Evolutionary conservation across 306 rosid genomes (phyloP), one percentile per base, ranked within the genome.

Genomic region (Echinosophora koreensis): DNA sequence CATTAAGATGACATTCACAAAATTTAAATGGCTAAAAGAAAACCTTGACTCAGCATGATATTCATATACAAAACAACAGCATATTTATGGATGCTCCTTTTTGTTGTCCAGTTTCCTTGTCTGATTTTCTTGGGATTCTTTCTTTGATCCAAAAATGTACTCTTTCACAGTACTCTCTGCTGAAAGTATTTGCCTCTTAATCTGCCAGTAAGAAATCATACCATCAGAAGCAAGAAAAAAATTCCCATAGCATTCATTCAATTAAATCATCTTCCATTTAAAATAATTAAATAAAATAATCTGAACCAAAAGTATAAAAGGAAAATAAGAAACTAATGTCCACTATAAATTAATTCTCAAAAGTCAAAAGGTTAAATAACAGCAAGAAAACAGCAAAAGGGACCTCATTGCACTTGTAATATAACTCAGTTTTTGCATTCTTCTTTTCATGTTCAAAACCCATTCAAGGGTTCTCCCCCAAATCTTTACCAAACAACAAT

Each of bases 131-230:
- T 81, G 70, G 80, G 87, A 78, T 51, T 79, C 82, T 65, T 71
- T 74, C 75, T 86, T 87, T 28, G 95, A 80, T 78, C 97, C 91
- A 51, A 90, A 87, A 41, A 94, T 49, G 69, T 60, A 94, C 4
- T 78, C 93, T 79, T 94, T 94, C 15, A 84, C 78, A 6, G 80
- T 69, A 67, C 76, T 85, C 86, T 94, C 79, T 2, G 90, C 97
- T 8, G 92, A 89, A 65, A 42, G 71, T 84, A 94, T 84, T 4
- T 73, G 86, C 87, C 72, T 87, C 86, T 94, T 92, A 76, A 94
- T 73, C 98, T 92, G 88, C 76, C 81, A 81, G 49, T 59, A 73
- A 44, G 67, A 76, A 66, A 66, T 71, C 42, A 59, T 66, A 74
- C 37, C 44, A 72, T 88, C 18, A 89, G 67, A 65, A 71, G 27